Evolutionary conservation across 2,329 filamentous ascomycete genomes (phyloP).

Genomic region (Colletotrichum sp.): DNA sequence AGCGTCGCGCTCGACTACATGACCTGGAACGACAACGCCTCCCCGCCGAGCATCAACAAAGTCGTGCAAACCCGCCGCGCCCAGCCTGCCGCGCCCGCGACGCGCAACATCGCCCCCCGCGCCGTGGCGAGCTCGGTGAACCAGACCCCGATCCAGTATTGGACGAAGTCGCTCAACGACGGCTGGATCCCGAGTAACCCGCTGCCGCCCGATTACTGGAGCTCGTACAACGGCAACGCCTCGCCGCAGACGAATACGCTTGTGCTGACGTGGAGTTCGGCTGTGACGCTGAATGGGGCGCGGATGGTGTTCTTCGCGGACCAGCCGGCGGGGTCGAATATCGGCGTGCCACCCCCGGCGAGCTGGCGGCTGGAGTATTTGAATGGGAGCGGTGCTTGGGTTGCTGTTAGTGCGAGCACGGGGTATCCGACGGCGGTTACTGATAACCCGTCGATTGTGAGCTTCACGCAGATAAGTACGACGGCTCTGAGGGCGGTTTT

Average conservation of each 20-base stretch:
- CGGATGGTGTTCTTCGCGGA: constrained; percentile 35
- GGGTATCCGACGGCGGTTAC: constrained; percentile 30
- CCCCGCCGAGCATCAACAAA: constrained; percentile 31
- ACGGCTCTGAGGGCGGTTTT: constrained; percentile 26
- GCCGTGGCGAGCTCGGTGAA: constrained; percentile 29
- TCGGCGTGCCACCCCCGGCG: constrained; percentile 33
- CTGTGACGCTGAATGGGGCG: constrained; percentile 33
- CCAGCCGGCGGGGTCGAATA: constrained; percentile 30
- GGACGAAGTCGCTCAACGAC: constrained; percentile 38
- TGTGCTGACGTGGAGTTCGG: constrained; percentile 32
- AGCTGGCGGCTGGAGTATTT: constrained; percentile 32
- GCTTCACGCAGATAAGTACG: constrained; percentile 29
- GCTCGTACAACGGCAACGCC: constrained; percentile 32
- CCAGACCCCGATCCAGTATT: constrained; percentile 40
- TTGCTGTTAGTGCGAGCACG: constrained; percentile 21
- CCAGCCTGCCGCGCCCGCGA: constrained; percentile 25
- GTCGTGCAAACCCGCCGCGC: constrained; percentile 33
- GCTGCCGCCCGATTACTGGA: constrained; percentile 42
- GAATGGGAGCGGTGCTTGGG: constrained; percentile 19
- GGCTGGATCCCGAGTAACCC: constrained; percentile 32
- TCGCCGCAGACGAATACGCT: constrained; percentile 34
- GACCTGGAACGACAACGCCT: constrained; percentile 29
- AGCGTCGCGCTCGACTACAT: constrained; percentile 25
- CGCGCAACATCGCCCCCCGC: constrained; percentile 34
- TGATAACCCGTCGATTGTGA: constrained; percentile 29